Conservation (phyloP, 768 basidiomycete genomes). For the Steccherinum ochraceum region DNA sequence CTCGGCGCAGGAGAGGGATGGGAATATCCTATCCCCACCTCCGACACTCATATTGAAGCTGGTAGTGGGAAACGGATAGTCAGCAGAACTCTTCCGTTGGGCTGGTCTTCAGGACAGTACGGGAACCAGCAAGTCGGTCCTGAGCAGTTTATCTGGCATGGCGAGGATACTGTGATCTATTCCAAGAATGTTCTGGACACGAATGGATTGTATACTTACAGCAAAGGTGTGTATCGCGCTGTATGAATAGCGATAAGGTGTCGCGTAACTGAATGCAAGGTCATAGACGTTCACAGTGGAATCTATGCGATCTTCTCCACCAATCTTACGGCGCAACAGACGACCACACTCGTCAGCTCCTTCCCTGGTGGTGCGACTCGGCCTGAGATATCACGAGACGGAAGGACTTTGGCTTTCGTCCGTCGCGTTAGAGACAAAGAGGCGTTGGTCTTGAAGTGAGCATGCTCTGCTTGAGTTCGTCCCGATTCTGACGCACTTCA, state of each 20-base stretch:
- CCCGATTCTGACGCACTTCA: no score
- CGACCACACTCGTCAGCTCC: slow-evolving; percentile 45
- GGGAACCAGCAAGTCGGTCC: slow-evolving; percentile 68
- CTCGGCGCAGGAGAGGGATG: slow-evolving; percentile 71
- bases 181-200: slow-evolving; percentile 56
- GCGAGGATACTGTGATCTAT: slow-evolving; percentile 53
- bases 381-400: slow-evolving; percentile 64
- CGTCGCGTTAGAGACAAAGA: slow-evolving; percentile 69
- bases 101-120: slow-evolving; percentile 57
- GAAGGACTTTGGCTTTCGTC: slow-evolving; percentile 67
- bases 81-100: slow-evolving; percentile 49
- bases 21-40: slow-evolving; percentile 49
- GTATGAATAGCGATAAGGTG: background rate
- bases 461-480: slow-evolving; percentile 5
- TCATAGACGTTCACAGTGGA: slow-evolving; percentile 57
- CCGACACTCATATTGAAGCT: slow-evolving; percentile 22
- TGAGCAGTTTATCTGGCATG: slow-evolving; percentile 62
- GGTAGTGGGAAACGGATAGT: slow-evolving; percentile 50
- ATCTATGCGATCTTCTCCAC: slow-evolving; percentile 67
- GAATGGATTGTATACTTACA: slow-evolving; percentile 44
- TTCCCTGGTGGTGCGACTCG: slow-evolving; percentile 69
- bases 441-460: slow-evolving; percentile 64
- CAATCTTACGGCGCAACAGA: slow-evolving; percentile 51
- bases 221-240: slow-evolving; percentile 44
- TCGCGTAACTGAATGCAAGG: background rate